phyloP scores from a whole-genome alignment of 768 basidiomycete genomes.

The Tephrocybe sp. region DNA sequence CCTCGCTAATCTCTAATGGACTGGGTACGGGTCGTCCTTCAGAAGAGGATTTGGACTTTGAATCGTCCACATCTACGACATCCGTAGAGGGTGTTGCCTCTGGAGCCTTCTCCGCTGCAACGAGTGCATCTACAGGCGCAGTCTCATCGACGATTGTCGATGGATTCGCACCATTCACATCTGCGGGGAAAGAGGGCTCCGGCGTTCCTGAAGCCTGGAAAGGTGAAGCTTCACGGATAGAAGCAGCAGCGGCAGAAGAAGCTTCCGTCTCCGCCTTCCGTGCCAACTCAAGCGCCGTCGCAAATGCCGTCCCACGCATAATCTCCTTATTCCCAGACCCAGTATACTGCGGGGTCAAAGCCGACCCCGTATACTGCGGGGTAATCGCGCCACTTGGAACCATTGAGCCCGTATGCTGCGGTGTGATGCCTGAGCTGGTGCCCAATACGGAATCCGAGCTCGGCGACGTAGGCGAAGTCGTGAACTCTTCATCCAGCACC shows the following conservation, averaged over 20 bases:
- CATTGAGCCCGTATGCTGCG: conserved; percentile 8
- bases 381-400: not conserved
- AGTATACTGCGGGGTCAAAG: conserved; percentile 12
- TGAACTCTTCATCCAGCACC: conserved; percentile 19
- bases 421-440: too few relatives aligned
- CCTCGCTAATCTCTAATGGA: not conserved
- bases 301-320: conserved; percentile 32
- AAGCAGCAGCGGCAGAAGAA: conserved; percentile 11
- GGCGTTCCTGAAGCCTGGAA: not conserved
- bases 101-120: not conserved
- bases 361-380: conserved; percentile 6
- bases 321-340: conserved; percentile 14
- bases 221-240: conserved; percentile 16
- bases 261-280: conserved; percentile 36
- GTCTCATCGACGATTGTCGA: not conserved
- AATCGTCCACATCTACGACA: too few relatives aligned
- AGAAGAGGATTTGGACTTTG: too few relatives aligned
- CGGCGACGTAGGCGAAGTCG: conserved; percentile 26
- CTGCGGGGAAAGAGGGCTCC: not conserved
- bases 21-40: too few relatives aligned
- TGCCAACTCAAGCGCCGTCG: conserved; percentile 38
- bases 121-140: too few relatives aligned
- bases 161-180: not conserved
- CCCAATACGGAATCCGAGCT: conserved; percentile 23
- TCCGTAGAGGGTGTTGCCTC: not conserved